Evolutionary conservation across 805 yeast genomes (phyloP).

Genomic region (Saturnispora gosingensis): DNA sequence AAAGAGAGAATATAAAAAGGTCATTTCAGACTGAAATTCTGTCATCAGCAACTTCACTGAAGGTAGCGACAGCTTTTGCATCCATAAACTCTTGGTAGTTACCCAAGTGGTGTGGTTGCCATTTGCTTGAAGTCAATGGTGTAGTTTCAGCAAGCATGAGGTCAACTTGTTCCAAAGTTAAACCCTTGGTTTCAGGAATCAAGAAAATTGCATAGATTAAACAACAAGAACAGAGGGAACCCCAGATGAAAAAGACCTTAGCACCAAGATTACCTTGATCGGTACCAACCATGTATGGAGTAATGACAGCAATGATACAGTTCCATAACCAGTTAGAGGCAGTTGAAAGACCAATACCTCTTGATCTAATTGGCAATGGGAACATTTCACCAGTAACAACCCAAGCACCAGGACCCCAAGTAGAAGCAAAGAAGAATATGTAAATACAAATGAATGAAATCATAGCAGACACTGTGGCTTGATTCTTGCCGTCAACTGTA

Average conservation of each 20-base stretch:
- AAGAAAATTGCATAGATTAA: slow-evolving; percentile 41
- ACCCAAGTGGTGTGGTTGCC: neutral
- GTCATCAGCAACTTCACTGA: neutral
- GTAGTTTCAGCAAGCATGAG: slow-evolving; percentile 22
- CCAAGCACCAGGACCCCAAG: slow-evolving; percentile 68
- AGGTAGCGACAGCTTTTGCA: neutral
- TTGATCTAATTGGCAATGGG: slow-evolving; percentile 55
- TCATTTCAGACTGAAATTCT: neutral
- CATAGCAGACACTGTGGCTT: slow-evolving; percentile 51
- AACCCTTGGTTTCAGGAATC: slow-evolving; percentile 46
- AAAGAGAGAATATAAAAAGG: too few species aligned
- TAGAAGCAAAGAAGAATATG: slow-evolving; percentile 57
- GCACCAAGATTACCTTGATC: slow-evolving; percentile 30
- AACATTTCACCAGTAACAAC: slow-evolving; percentile 59
- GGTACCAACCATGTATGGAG: slow-evolving; percentile 26
- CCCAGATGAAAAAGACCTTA: slow-evolving; percentile 44
- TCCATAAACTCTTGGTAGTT: neutral
- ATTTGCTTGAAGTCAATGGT: neutral
- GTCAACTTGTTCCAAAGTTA: slow-evolving; percentile 45
- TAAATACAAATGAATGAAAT: slow-evolving; percentile 54
- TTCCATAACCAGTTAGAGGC: slow-evolving; percentile 60
- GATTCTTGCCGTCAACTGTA: slow-evolving; percentile 34
- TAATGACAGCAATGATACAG: slow-evolving; percentile 43
- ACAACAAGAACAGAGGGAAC: slow-evolving; percentile 28
- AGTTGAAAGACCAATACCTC: slow-evolving; percentile 55